Evolutionary conservation across 2,329 filamentous ascomycete genomes (phyloP), one percentile per base, ranked within the genome.

Genomic region (Penicillium expansum): DNA sequence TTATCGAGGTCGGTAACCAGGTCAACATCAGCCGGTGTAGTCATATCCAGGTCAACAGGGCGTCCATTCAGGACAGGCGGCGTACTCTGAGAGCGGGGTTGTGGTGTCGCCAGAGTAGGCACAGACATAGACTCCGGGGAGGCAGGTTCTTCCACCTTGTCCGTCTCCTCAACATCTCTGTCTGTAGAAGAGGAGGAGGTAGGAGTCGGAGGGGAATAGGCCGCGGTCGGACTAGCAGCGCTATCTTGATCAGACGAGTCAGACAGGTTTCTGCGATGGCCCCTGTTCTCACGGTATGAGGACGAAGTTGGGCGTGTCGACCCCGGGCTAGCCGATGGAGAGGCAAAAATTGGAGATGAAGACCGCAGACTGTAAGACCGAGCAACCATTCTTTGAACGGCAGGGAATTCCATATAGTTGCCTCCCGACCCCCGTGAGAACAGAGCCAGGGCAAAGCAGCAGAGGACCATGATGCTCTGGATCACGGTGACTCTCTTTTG

Each of bases 401-500:
- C 68, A 0, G 75, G 77, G 43, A 78, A 69, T 57, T 78, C 78
- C 54, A 79, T 74, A 58, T 78, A 79, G 44, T 69, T 74, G 42
- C 74, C 72, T 41, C 73, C 67, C 0, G 74, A 68, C n/a, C 72
- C 74, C 13, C 76, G 76, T 0, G 77, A 77, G 71, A 97, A 97
- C 37, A 97, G 87, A 22, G 97, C 90, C 1, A 99, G 82, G 0
- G 90, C 87, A 10, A 99, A 84, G 66, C 92, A 96, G 44, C 93
- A 86, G 0, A 97, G 83, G 6, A 97, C 83, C 9, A 99, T 82
- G 5, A 95, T 85, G 44, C 90, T 92, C 73, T 97, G 94, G 33
- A 96, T 84, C 56, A 97, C 94, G 5, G 90, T 90, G 86, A 97
- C 95, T 59, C 93, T 85, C 76, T 97, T 97, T 75, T 87, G 84